Evolutionary conservation across 768 basidiomycete genomes (phyloP).

Genomic region (Daedalea quercina): DNA sequence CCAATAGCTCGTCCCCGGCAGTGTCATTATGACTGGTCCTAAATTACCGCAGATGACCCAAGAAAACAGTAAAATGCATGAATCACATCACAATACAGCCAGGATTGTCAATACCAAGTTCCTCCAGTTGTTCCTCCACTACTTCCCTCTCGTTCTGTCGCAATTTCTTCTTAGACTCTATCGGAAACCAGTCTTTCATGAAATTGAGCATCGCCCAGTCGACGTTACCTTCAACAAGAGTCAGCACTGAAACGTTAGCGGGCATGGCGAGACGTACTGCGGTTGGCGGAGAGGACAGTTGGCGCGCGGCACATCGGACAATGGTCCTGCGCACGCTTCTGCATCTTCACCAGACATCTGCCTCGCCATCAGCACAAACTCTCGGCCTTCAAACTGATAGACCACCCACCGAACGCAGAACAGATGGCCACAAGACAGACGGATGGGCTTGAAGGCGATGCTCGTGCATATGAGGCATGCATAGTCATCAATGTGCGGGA

Average conservation of each 20-base stretch:
- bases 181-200: slow-evolving; percentile 90
- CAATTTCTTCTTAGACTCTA: slow-evolving; percentile 70
- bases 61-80: neutral
- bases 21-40: no score
- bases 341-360: slow-evolving; percentile 83
- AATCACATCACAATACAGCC: slow-evolving; percentile 11
- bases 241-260: neutral
- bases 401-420: slow-evolving; percentile 55
- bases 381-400: neutral
- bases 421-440: slow-evolving; percentile 73
- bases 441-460: slow-evolving; percentile 89
- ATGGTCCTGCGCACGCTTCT: slow-evolving; percentile 63
- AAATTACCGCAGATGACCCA: no score
- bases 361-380: slow-evolving; percentile 17
- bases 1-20: no score
- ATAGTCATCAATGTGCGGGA: slow-evolving; percentile 81
- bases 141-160: slow-evolving; percentile 73
- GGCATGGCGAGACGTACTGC: slow-evolving; percentile 43
- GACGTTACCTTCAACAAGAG: slow-evolving; percentile 51
- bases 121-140: slow-evolving; percentile 57
- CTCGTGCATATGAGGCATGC: slow-evolving; percentile 82
- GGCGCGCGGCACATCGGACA: slow-evolving; percentile 85
- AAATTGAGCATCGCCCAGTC: slow-evolving; percentile 78
- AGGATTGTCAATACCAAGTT: slow-evolving; percentile 46
- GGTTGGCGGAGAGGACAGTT: slow-evolving; percentile 69